Evolutionary conservation across 345 rosid species (phyloP), one percentile per base, ranked within the genome.

Genomic region (Schrenkiella parvula): DNA sequence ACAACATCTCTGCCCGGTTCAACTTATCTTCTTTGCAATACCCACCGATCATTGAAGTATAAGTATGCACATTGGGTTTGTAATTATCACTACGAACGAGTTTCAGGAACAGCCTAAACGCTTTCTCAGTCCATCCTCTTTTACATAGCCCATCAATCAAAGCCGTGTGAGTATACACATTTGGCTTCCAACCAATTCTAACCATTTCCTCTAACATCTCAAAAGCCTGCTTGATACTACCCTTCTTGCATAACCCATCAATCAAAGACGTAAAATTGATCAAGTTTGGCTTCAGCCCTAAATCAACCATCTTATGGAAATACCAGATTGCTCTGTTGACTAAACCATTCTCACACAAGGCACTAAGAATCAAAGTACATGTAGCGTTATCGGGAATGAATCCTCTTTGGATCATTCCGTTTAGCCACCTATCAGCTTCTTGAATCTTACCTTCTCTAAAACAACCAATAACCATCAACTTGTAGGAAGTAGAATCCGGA

Each of bases 101-200:
- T 85, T 91, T 91, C 75, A 93, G 76, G 37, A 93, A 93, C 74
- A 91, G 66, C 69, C 97, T 87, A 66, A 91, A 93, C 35, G 92
- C 97, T 80, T 87, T 93, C 58, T 93, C 98, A 5, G 89, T 93
- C 98, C 96, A 91, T 8, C 96, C 89, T 70, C 89, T 91, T 85
- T 83, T 91, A 78, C 98, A 91, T 43, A 93, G 73, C 50, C 96
- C 97, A 51, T 93, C 91, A 62, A 91, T 89, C 65, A 93, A 77
- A 37, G 75, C 82, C 0, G 92, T 89, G 64, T 91, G 98, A 11
- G 96, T 89, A 62, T 91, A 91, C 41, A 88, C 96, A 80, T 85
- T 89, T 2, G 92, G 97, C 68, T 88, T 91, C 89, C 85, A 89
- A 43, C 93, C 95, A 64, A 75, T 65, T 59, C 85, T 64, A 57